Evolutionary conservation across 1,284 basidiomycete genomes (phyloP).

Genomic region (Ganoderma lingzhi): DNA sequence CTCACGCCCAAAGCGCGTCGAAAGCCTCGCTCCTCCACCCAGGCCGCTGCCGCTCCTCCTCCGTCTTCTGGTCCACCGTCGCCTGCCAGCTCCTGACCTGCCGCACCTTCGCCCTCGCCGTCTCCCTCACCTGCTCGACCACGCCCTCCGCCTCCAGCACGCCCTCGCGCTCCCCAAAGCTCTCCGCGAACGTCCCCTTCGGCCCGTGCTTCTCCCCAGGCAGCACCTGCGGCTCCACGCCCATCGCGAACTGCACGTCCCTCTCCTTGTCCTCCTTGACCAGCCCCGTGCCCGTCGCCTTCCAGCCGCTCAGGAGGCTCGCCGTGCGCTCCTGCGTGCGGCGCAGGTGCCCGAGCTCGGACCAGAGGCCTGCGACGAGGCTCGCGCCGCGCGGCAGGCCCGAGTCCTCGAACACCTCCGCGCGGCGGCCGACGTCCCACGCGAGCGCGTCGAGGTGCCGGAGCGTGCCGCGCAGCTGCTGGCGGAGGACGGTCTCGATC

Average conservation of each 20-base stretch:
- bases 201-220: slow-evolving; percentile 71
- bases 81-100: slow-evolving; percentile 55
- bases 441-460: slow-evolving; percentile 61
- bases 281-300: slow-evolving; percentile 67
- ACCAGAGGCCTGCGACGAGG: slow-evolving; percentile 66
- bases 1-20: slow-evolving; percentile 37
- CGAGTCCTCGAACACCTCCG: slow-evolving; percentile 69
- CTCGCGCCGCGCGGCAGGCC: slow-evolving; percentile 58
- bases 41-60: slow-evolving; percentile 47
- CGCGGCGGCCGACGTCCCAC: slow-evolving; percentile 63
- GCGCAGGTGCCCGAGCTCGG: slow-evolving; percentile 63
- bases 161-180: slow-evolving; percentile 44
- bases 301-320: slow-evolving; percentile 52
- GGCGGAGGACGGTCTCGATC: slow-evolving; percentile 61
- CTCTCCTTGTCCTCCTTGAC: slow-evolving; percentile 56
- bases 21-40: slow-evolving; percentile 65
- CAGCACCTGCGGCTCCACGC: slow-evolving; percentile 75
- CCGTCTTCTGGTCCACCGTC: slow-evolving; percentile 53
- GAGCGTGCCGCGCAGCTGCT: slow-evolving; percentile 58
- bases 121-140: slow-evolving; percentile 43
- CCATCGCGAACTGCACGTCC: slow-evolving; percentile 63
- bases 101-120: slow-evolving; percentile 47
- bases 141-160: slow-evolving; percentile 33
- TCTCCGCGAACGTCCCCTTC: slow-evolving; percentile 59
- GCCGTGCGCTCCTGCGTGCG: slow-evolving; percentile 44